Evolutionary conservation across 208 protist species (phyloP).

Genomic region (Leishmania tarentolae): DNA sequence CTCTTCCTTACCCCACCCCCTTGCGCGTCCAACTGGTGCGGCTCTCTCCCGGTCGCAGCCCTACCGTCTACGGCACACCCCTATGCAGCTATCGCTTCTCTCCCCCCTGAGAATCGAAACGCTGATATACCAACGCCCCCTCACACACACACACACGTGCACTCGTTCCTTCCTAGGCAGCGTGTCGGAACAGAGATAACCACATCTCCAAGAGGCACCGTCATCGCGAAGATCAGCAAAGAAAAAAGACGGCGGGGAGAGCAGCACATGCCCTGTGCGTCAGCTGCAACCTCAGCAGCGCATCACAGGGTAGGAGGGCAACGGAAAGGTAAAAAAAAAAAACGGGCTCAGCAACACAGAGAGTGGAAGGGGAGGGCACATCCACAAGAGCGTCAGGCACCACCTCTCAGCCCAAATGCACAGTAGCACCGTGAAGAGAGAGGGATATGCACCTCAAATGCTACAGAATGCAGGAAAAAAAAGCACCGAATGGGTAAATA

Average conservation of each 20-base stretch:
- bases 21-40: not conserved
- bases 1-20: not conserved
- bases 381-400: not conserved
- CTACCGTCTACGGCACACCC: not conserved
- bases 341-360: not conserved
- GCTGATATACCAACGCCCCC: not conserved
- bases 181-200: not conserved
- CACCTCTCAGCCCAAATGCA: not conserved
- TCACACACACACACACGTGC: not conserved
- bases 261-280: not conserved
- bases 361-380: not conserved
- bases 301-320: not conserved
- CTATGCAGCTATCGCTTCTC: not conserved
- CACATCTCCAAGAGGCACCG: conserved; percentile 7
- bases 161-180: not conserved
- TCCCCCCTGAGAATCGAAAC: not conserved
- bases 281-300: not conserved
- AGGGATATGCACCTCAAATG: not conserved
- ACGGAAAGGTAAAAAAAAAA: not conserved
- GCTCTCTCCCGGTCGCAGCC: not conserved
- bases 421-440: not conserved
- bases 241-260: not conserved
- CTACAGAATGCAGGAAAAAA: not conserved
- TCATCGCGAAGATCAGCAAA: not conserved
- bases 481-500: not conserved